phyloP scores from a whole-genome alignment of 2,329 filamentous ascomycete genomes.

The Cercospora canescens region DNA sequence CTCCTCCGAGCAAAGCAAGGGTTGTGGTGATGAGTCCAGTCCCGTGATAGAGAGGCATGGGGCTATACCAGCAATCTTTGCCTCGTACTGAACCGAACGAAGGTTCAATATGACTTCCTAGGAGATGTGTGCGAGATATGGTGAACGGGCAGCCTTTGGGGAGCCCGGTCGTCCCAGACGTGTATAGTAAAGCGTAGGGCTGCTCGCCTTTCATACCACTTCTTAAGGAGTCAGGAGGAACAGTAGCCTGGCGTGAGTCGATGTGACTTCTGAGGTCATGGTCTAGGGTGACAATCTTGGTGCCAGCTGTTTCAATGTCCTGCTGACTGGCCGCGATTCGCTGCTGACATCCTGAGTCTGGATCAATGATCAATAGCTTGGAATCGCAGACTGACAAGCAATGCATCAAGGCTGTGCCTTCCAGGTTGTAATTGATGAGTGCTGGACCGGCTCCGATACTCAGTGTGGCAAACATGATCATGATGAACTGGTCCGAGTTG shows the following conservation, averaged over 20 bases:
- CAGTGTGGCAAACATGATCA: slow-evolving; percentile 31
- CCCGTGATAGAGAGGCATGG: slow-evolving; percentile 77
- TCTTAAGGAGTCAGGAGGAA: slow-evolving; percentile 30
- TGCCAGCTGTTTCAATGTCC: slow-evolving; percentile 55
- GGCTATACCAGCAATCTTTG: slow-evolving; percentile 70
- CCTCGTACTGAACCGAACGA: slow-evolving; percentile 46
- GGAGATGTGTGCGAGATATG: slow-evolving; percentile 47
- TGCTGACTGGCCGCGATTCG: slow-evolving; percentile 56
- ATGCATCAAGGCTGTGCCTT: slow-evolving; percentile 36
- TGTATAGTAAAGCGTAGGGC: slow-evolving; percentile 72
- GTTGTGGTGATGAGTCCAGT: slow-evolving; percentile 69
- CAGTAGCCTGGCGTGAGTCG: slow-evolving; percentile 15
- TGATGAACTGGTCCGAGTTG: slow-evolving; percentile 34
- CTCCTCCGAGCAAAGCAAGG: slow-evolving; percentile 53
- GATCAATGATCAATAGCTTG: slow-evolving; percentile 47
- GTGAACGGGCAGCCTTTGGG: slow-evolving; percentile 70
- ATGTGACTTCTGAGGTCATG: slow-evolving; percentile 49
- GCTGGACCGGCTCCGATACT: slow-evolving; percentile 36
- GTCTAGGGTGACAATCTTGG: slow-evolving; percentile 58
- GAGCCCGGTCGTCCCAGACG: slow-evolving; percentile 72
- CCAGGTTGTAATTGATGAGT: slow-evolving; percentile 39
- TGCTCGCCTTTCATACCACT: slow-evolving; percentile 39
- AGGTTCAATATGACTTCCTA: slow-evolving; percentile 37
- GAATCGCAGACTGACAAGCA: slow-evolving; percentile 38
- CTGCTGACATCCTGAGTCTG: slow-evolving; percentile 50